Evolutionary conservation across 257 asterid species (phyloP).

Genomic region (Solanum piurae): DNA sequence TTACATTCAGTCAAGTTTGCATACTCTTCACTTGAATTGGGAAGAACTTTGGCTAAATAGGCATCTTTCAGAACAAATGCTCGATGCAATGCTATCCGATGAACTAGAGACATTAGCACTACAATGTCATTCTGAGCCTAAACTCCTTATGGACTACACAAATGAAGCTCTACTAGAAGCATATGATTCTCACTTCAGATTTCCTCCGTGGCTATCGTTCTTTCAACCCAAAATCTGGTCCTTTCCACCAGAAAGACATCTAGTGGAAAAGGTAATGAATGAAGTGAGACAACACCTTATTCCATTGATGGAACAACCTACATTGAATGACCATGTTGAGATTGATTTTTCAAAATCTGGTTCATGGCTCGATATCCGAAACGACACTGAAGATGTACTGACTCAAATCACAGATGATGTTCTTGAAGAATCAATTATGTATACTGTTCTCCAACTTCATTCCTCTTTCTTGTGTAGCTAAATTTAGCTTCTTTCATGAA

Average conservation of each 20-base stretch:
- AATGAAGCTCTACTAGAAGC: constrained; percentile 46
- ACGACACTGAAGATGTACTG: constrained; percentile 32
- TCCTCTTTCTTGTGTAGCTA: constrained; percentile 8
- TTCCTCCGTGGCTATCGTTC: constrained; percentile 29
- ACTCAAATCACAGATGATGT: constrained; percentile 45
- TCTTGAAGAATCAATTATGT: constrained; percentile 45
- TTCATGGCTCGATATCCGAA: constrained; percentile 50
- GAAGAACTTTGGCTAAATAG: constrained; percentile 25
- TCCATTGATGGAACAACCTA: constrained; percentile 24
- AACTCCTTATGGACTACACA: constrained; percentile 62
- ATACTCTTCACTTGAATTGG: constrained; percentile 39
- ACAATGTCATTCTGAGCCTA: constrained; percentile 31
- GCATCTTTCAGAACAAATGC: constrained; percentile 21
- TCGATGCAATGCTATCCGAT: constrained; percentile 27
- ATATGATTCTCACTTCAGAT: constrained; percentile 20
- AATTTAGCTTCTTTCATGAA: neutral
- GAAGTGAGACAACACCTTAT: constrained; percentile 35
- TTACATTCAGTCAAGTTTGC: constrained; percentile 40
- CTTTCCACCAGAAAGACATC: constrained; percentile 22
- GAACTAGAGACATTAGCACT: constrained; percentile 15
- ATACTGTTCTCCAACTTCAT: constrained; percentile 26
- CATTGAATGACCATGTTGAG: constrained; percentile 37
- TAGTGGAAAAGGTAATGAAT: constrained; percentile 44
- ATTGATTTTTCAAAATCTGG: constrained; percentile 28
- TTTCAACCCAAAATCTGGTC: constrained; percentile 18